A percentile compares a stretch with the other conserved stretches of the same genome.
These are phyloP conservation scores for Ascoidea asiatica DNA, from an alignment of 805 yeast species.

Conservation along the genomic window DNA sequence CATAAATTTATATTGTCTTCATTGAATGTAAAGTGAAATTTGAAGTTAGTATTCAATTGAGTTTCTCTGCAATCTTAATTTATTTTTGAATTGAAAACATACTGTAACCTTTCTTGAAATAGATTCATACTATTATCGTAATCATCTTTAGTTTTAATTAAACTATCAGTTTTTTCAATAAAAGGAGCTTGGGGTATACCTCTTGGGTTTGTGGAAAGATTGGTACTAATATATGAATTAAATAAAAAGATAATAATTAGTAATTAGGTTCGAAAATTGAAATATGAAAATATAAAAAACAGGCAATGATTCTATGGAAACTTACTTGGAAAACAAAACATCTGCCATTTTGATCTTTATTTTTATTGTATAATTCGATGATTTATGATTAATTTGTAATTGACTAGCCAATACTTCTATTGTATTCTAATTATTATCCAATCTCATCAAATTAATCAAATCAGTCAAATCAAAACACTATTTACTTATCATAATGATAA, in stretches of 20 bases:
- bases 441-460: too few relatives aligned
- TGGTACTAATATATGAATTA: background rate
- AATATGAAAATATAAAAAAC: too few relatives aligned
- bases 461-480: too few relatives aligned
- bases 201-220: slow-evolving; percentile 50
- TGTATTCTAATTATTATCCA: too few relatives aligned
- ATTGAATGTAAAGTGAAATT: background rate
- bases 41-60: background rate
- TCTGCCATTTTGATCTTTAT: too few relatives aligned
- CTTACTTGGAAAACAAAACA: too few relatives aligned
- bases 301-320: too few relatives aligned
- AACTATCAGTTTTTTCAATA: slow-evolving; percentile 68
- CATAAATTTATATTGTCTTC: slow-evolving; percentile 83
- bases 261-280: too few relatives aligned
- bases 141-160: slow-evolving; percentile 54
- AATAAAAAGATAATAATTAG: background rate
- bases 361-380: too few relatives aligned
- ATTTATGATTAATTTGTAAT: too few relatives aligned
- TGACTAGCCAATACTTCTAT: too few relatives aligned
- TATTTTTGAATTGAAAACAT: slow-evolving; percentile 9
- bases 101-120: slow-evolving; percentile 80
- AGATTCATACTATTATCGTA: slow-evolving; percentile 56
- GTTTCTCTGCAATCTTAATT: background rate
- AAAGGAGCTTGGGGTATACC: slow-evolving; percentile 97
- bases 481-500: too few relatives aligned